phyloP scores from a whole-genome alignment of 108 stramenopile species.

The Cylindrotheca closterium region DNA sequence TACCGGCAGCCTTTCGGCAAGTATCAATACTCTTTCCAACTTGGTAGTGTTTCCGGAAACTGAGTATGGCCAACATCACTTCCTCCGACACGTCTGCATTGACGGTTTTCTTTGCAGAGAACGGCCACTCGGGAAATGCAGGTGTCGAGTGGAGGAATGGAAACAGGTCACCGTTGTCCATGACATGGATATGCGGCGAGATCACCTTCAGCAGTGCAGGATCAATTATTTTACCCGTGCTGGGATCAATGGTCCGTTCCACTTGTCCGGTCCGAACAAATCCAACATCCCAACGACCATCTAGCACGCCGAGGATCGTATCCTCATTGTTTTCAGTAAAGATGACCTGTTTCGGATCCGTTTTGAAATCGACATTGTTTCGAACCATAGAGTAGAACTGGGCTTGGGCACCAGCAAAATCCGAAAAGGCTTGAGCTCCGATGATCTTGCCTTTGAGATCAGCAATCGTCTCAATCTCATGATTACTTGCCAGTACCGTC shows the following conservation, averaged over 20 bases:
- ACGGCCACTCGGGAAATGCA: too few species aligned
- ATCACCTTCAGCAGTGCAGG: conserved; percentile 21
- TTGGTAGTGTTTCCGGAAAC: conserved; percentile 8
- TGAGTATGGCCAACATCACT: conserved; percentile 26
- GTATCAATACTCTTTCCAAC: conserved; percentile 1
- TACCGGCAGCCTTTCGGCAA: conserved; percentile 10
- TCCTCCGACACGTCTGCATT: conserved; percentile 16
- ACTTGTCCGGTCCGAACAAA: conserved; percentile 39
- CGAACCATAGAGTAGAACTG: conserved; percentile 32
- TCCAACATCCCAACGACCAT: conserved; percentile 34
- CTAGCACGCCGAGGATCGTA: conserved; percentile 32
- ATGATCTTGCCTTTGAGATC: conserved; percentile 32
- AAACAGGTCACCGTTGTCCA: too few species aligned
- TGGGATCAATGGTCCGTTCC: conserved; percentile 20
- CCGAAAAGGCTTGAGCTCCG: conserved; percentile 21
- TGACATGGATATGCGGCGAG: conserved; percentile 10
- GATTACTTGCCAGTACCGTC: conserved; percentile 2
- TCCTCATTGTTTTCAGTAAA: conserved; percentile 31
- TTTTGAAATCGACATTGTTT: conserved; percentile 20
- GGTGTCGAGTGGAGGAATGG: too few species aligned
- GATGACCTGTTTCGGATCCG: conserved; percentile 31
- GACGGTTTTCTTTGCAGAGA: conserved; percentile 26
- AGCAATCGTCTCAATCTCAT: conserved; percentile 17
- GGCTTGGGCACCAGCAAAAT: conserved; percentile 32
- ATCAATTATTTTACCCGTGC: conserved; percentile 15